These are phyloP conservation scores for Artemisia tridentata DNA, from an alignment of 129 eudicot genomes.

Conservation along the genomic window DNA sequence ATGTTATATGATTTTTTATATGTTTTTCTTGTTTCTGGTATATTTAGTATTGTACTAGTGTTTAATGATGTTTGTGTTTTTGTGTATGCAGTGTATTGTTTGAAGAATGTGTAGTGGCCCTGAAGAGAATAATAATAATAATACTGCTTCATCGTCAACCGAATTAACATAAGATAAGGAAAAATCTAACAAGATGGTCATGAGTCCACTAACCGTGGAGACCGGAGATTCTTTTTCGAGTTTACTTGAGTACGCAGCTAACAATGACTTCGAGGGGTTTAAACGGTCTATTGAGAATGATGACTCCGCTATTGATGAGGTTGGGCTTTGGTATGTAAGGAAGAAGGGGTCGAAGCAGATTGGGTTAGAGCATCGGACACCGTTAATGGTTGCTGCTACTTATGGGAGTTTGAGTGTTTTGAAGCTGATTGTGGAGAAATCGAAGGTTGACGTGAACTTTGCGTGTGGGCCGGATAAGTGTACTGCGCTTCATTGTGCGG, in stretches of 20 bases:
- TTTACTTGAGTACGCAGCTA: slow-evolving; percentile 75
- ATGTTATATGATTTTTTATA: background rate
- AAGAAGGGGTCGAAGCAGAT: slow-evolving; percentile 64
- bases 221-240: slow-evolving; percentile 62
- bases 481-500: slow-evolving; percentile 86
- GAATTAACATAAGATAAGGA: slow-evolving; percentile 16
- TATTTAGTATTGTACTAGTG: background rate
- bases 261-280: slow-evolving; percentile 70
- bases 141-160: slow-evolving; percentile 26
- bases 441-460: slow-evolving; percentile 60
- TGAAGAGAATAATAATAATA: slow-evolving; percentile 34
- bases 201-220: slow-evolving; percentile 51
- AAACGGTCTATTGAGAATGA: slow-evolving; percentile 48
- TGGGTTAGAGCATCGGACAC: slow-evolving; percentile 62
- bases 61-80: background rate
- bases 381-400: slow-evolving; percentile 91
- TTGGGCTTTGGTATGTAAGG: slow-evolving; percentile 83
- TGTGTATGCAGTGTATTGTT: slow-evolving; percentile 29
- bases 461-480: slow-evolving; percentile 64
- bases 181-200: slow-evolving; percentile 31
- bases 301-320: slow-evolving; percentile 51
- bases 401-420: slow-evolving; percentile 73
- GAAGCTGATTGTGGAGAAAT: slow-evolving; percentile 47
- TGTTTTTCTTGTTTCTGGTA: background rate
- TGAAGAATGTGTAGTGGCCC: slow-evolving; percentile 60